Evolutionary conservation across 305 asterid species (phyloP).

Genomic region (Striga hermonthica): DNA sequence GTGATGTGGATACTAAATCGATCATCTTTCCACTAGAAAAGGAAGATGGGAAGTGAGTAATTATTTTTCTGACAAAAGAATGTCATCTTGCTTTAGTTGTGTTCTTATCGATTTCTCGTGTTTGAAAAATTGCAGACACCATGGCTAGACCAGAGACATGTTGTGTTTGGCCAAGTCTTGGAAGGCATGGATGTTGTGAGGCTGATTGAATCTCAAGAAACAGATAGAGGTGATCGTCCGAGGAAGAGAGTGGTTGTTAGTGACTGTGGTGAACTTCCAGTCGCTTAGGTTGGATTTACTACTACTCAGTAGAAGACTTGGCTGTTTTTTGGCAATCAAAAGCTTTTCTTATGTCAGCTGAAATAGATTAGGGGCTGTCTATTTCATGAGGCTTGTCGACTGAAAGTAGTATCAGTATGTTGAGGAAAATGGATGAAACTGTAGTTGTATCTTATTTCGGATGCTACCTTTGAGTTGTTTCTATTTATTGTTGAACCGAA

Average conservation of each 20-base stretch:
- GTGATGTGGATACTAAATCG: neutral
- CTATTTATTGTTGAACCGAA: too few species aligned
- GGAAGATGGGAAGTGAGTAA: neutral
- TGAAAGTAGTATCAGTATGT: slow-evolving; percentile 26
- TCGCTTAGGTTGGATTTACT: slow-evolving; percentile 38
- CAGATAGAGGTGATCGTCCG: slow-evolving; percentile 97
- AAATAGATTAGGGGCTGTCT: slow-evolving; percentile 31
- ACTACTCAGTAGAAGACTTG: slow-evolving; percentile 11
- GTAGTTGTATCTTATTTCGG: too few species aligned
- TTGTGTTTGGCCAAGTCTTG: slow-evolving; percentile 94
- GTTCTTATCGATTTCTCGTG: slow-evolving; percentile 23
- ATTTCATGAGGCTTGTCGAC: slow-evolving; percentile 30
- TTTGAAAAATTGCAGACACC: slow-evolving; percentile 61
- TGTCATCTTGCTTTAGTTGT: neutral
- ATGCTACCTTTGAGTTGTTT: too few species aligned
- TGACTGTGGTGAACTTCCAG: slow-evolving; percentile 87
- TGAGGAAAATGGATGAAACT: slow-evolving; percentile 20
- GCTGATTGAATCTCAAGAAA: slow-evolving; percentile 68
- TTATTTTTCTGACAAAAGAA: neutral
- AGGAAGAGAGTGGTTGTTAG: slow-evolving; percentile 68
- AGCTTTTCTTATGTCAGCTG: slow-evolving; percentile 22
- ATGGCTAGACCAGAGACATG: slow-evolving; percentile 88
- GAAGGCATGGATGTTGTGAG: slow-evolving; percentile 88
- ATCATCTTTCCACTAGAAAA: slow-evolving; percentile 8
- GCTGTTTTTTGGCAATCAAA: slow-evolving; percentile 22